Evolutionary conservation across 1,284 basidiomycete species (phyloP).

Genomic region (Rhodotorula sp.): DNA sequence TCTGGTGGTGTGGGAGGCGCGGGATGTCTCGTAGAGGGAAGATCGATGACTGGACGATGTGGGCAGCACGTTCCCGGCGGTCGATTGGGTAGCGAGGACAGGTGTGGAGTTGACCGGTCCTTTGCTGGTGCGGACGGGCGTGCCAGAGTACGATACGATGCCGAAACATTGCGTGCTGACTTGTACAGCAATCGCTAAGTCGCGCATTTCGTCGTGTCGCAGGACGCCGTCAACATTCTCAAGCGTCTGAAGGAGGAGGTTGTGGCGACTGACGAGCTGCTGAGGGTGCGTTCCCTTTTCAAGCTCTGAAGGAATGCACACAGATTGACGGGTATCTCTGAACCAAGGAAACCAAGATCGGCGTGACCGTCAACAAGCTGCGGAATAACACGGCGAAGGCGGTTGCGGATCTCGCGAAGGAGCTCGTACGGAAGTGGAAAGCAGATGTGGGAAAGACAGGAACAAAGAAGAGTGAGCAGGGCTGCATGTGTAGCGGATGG

Average conservation of each 20-base stretch:
- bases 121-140: too few species aligned
- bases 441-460: constrained; percentile 30
- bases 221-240: constrained; percentile 74
- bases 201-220: neutral
- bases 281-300: constrained; percentile 68
- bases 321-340: too few species aligned
- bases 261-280: constrained; percentile 77
- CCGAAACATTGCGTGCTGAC: too few species aligned
- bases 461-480: constrained; percentile 23
- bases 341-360: constrained; percentile 79
- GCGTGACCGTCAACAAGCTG: constrained; percentile 86
- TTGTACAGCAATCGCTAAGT: neutral
- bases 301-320: neutral
- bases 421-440: constrained; percentile 72
- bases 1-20: neutral
- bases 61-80: too few species aligned
- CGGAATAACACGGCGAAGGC: constrained; percentile 58
- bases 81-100: too few species aligned
- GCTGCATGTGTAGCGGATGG: too few species aligned
- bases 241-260: constrained; percentile 72
- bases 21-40: too few species aligned
- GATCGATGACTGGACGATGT: too few species aligned
- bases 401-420: constrained; percentile 81
- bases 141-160: too few species aligned
- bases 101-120: too few species aligned